Conservation (phyloP, 768 basidiomycete genomes). For the Mycena haematopus region DNA sequence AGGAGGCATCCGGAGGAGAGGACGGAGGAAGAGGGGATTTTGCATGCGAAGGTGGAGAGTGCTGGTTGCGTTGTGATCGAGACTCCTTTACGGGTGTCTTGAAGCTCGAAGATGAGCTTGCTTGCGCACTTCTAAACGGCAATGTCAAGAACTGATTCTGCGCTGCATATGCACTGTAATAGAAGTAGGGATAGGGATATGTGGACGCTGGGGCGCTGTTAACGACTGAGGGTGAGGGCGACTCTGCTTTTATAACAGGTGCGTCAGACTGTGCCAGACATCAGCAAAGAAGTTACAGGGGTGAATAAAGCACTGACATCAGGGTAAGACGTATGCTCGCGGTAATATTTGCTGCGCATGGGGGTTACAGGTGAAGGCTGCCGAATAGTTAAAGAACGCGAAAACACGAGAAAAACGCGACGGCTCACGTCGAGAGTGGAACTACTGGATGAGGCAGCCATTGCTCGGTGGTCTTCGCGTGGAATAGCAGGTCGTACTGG, state of each 20-base stretch:
- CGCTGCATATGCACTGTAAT: slow-evolving; percentile 37
- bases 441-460: slow-evolving; percentile 22
- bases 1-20: slow-evolving; percentile 56
- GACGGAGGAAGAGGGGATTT: slow-evolving; percentile 64
- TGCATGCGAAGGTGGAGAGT: slow-evolving; percentile 38
- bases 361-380: slow-evolving; percentile 57
- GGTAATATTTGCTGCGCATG: slow-evolving; percentile 66
- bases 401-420: slow-evolving; percentile 41
- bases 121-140: slow-evolving; percentile 40
- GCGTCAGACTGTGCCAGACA: slow-evolving; percentile 5
- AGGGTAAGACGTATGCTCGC: slow-evolving; percentile 53
- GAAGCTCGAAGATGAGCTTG: slow-evolving; percentile 46
- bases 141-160: slow-evolving; percentile 30
- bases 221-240: slow-evolving; percentile 38
- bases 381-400: slow-evolving; percentile 2
- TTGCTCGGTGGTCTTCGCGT: slow-evolving; percentile 57
- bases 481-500: slow-evolving; percentile 57
- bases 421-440: slow-evolving; percentile 46
- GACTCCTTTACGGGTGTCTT: slow-evolving; percentile 49
- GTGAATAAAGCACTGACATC: slow-evolving; percentile 28
- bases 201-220: slow-evolving; percentile 19
- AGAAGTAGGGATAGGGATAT: slow-evolving; percentile 45
- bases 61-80: slow-evolving; percentile 47
- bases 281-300: background rate
- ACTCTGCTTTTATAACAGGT: slow-evolving; percentile 26